Evolutionary conservation across 371 early-diverging fungal species (phyloP).

Genomic region (Mucor sp.): DNA sequence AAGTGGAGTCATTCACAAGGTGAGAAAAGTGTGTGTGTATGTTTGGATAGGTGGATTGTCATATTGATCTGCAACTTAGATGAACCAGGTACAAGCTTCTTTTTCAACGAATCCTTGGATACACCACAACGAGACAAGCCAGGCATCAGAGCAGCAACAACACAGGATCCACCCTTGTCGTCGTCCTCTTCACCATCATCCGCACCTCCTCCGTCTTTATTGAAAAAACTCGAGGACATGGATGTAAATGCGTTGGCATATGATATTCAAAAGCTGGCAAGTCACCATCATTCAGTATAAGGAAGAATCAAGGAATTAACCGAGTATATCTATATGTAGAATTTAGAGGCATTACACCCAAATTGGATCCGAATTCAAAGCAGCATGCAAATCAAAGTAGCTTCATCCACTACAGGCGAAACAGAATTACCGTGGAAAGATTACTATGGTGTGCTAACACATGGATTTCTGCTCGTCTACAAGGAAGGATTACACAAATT

Average conservation of each 20-base stretch:
- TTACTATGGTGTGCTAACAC: conserved; percentile 39
- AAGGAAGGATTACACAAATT: conserved; percentile 25
- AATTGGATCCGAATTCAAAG: conserved; percentile 38
- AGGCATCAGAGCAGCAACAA: neutral
- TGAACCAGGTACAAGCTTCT: conserved; percentile 49
- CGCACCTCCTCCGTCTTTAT: neutral
- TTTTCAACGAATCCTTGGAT: conserved; percentile 54
- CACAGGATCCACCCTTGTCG: no score
- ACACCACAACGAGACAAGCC: conserved; percentile 52
- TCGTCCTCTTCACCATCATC: no score
- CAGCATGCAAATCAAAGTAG: conserved; percentile 43
- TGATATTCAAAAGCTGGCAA: conserved; percentile 11
- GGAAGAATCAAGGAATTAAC: no score
- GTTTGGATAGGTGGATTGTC: neutral
- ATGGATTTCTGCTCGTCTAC: conserved; percentile 41
- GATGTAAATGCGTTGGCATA: neutral
- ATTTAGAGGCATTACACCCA: conserved; percentile 36
- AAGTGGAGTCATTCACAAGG: conserved; percentile 17
- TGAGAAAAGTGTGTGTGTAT: neutral
- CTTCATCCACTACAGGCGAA: conserved; percentile 21
- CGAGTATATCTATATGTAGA: no score
- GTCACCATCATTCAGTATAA: no score
- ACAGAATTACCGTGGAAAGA: conserved; percentile 41
- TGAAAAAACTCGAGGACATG: neutral
- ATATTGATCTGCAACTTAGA: conserved; percentile 21